Percentiles rank a stretch among this genome's conserved stretches.
phyloP scores from a whole-genome alignment of 2,329 filamentous ascomycete species.

The Trichoderma sp. region DNA sequence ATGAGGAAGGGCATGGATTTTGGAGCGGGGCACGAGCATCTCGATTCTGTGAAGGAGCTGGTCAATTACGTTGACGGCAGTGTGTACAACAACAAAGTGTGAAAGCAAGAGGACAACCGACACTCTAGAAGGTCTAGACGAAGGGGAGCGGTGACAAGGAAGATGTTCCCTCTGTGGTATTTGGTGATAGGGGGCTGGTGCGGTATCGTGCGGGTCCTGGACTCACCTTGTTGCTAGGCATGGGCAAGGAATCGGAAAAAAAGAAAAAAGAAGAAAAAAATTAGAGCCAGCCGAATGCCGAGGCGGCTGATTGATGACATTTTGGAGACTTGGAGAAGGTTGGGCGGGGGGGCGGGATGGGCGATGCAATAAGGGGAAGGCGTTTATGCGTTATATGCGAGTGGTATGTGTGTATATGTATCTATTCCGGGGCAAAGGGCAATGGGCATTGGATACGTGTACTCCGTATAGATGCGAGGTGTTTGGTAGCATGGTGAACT shows the following conservation, averaged over 20 bases:
- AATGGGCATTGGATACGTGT: neutral
- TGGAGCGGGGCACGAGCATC: conserved; percentile 41
- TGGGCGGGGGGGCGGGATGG: neutral
- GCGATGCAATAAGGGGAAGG: neutral
- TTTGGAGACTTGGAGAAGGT: neutral
- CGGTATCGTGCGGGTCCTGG: neutral
- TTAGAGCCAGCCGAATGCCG: neutral
- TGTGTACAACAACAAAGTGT: conserved; percentile 43
- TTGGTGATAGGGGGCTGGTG: neutral
- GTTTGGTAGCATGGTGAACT: neutral
- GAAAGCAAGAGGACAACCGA: neutral
- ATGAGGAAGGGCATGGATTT: conserved; percentile 52
- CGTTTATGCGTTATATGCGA: neutral
- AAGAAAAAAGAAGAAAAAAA: neutral
- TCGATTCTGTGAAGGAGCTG: conserved; percentile 48
- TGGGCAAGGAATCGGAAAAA: neutral
- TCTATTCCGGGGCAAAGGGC: neutral
- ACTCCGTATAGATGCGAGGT: neutral
- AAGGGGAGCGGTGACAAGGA: neutral
- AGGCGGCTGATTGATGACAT: neutral
- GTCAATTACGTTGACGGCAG: conserved; percentile 48
- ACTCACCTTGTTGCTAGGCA: neutral
- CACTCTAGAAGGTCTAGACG: neutral
- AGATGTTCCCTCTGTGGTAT: neutral
- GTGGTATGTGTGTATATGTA: neutral